These are phyloP conservation scores for Cyberlindnera maclurae DNA, from an alignment of 805 yeast genomes.

Conservation along the genomic window DNA sequence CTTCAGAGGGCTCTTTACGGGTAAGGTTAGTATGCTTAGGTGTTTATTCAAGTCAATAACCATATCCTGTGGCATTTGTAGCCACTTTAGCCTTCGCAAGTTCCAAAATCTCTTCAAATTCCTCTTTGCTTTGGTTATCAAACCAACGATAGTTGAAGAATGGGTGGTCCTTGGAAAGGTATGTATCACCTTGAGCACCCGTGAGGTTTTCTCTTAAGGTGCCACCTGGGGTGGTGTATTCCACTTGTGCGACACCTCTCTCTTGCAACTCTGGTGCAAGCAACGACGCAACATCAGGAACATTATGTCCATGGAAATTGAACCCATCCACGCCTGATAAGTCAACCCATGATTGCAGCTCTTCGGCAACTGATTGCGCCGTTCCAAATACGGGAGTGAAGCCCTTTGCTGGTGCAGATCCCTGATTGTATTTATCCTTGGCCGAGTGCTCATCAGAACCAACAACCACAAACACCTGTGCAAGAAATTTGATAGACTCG, in stretches of 20 bases:
- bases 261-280: conserved; percentile 31
- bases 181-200: neutral
- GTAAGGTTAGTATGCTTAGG: no score
- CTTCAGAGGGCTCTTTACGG: no score
- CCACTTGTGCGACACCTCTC: conserved; percentile 27
- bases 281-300: conserved; percentile 31
- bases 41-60: neutral
- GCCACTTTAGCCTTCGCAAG: conserved; percentile 1
- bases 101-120: conserved; percentile 3
- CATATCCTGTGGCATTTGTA: neutral
- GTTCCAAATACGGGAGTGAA: conserved; percentile 25
- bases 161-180: conserved; percentile 1
- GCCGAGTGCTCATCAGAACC: conserved; percentile 32
- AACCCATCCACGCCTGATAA: conserved; percentile 37
- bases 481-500: conserved; percentile 29
- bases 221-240: neutral
- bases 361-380: conserved; percentile 29
- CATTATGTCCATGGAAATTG: conserved; percentile 31
- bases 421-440: conserved; percentile 26
- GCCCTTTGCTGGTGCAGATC: conserved; percentile 14
- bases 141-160: neutral
- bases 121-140: conserved; percentile 1
- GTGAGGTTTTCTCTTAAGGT: neutral
- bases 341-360: conserved; percentile 33
- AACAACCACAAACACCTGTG: conserved; percentile 28